These are phyloP conservation scores for Xylaria sp. DNA, from an alignment of 2,329 filamentous ascomycete species.

Conservation along the genomic window DNA sequence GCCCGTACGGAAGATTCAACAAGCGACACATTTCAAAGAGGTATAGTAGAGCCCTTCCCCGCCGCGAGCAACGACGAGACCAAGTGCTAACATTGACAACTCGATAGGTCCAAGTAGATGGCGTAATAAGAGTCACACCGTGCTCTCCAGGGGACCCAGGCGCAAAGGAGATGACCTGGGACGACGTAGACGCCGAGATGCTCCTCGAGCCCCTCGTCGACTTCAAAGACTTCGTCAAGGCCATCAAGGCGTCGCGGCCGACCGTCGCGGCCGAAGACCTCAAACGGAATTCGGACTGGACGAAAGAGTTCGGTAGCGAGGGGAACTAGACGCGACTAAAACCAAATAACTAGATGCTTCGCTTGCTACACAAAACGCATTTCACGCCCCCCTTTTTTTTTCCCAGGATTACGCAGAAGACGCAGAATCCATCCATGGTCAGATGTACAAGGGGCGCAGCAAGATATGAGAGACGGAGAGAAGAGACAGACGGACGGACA, in stretches of 20 bases:
- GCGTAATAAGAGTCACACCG: constrained; percentile 77
- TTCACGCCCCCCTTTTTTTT: background rate
- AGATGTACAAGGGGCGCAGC: constrained; percentile 7
- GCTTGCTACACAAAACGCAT: constrained; percentile 3
- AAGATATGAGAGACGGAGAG: background rate
- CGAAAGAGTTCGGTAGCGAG: constrained; percentile 93
- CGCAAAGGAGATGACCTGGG: constrained; percentile 94
- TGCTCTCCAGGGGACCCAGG: constrained; percentile 92
- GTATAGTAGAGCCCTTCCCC: constrained; percentile 68
- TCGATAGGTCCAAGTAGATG: constrained; percentile 75
- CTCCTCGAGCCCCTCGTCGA: constrained; percentile 87
- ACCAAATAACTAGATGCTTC: too few relatives aligned
- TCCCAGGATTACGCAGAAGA: constrained; percentile 4
- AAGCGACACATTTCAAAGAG: constrained; percentile 97
- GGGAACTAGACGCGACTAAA: constrained; percentile 61
- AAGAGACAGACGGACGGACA: constrained; percentile 8
- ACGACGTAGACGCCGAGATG: constrained; percentile 83
- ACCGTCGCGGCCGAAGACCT: constrained; percentile 92
- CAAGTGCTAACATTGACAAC: constrained; percentile 11
- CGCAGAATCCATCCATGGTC: background rate
- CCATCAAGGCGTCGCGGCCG: constrained; percentile 86
- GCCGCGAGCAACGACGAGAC: background rate
- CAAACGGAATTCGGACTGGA: constrained; percentile 89
- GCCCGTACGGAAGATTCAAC: constrained; percentile 95
- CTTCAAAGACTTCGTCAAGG: constrained; percentile 93